A percentile compares a stretch with the other conserved stretches of the same genome.
Conservation (phyloP, 1,284 basidiomycete genomes). For the Microstroma glucosiphilum region DNA sequence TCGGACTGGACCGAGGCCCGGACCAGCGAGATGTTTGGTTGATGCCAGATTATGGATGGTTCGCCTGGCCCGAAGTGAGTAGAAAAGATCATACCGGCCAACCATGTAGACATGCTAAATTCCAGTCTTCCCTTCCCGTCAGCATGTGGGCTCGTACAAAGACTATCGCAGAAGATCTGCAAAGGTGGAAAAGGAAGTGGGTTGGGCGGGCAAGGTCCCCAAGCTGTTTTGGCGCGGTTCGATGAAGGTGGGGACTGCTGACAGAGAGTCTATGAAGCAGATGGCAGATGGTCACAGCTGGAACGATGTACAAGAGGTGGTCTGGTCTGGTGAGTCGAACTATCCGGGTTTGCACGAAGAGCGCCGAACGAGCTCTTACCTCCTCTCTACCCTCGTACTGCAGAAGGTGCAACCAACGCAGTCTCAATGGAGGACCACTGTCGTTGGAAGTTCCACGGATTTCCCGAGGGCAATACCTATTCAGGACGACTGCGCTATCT, state of each 20-base stretch:
- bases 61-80: slow-evolving; percentile 35
- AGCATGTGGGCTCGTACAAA: slow-evolving; percentile 38
- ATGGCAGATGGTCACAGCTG: slow-evolving; percentile 27
- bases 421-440: slow-evolving; percentile 43
- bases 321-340: slow-evolving; percentile 20
- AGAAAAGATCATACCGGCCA: not conserved
- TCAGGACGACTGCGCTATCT: slow-evolving; percentile 39
- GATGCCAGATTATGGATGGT: slow-evolving; percentile 48
- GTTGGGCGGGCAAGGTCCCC: slow-evolving; percentile 29
- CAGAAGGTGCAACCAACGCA: slow-evolving; percentile 7
- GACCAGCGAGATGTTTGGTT: slow-evolving; percentile 43
- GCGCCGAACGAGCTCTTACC: not conserved
- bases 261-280: slow-evolving; percentile 30
- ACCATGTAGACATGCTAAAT: not conserved
- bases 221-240: slow-evolving; percentile 43
- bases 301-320: slow-evolving; percentile 34
- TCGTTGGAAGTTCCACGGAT: slow-evolving; percentile 45
- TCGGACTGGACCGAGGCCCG: slow-evolving; percentile 32
- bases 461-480: slow-evolving; percentile 45
- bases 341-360: too few species aligned
- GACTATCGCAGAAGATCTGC: slow-evolving; percentile 29
- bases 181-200: slow-evolving; percentile 22
- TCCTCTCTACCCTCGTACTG: not conserved
- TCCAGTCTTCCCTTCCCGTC: not conserved
- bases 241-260: slow-evolving; percentile 38